Evolutionary conservation across 2,329 filamentous ascomycete genomes (phyloP).

Genomic region (Verticillium dahliae): DNA sequence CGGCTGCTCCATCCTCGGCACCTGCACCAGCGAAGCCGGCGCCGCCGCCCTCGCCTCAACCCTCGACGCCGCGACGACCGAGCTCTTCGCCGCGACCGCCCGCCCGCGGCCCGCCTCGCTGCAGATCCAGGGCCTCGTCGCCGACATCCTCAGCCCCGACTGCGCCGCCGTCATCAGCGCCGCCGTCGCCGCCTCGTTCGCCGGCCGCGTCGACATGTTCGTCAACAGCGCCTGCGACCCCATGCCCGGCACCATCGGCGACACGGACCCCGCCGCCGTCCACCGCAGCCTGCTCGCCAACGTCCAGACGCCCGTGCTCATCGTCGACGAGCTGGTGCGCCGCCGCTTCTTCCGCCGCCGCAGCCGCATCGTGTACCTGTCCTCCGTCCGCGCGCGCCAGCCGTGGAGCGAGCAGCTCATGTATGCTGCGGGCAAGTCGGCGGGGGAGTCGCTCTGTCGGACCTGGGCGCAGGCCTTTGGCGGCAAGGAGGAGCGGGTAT

Average conservation of each 20-base stretch:
- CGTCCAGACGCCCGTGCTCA: conserved; percentile 24
- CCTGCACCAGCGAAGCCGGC: conserved; percentile 16
- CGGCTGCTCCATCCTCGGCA: conserved; percentile 23
- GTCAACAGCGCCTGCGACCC: conserved; percentile 23
- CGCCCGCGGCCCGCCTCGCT: conserved; percentile 8
- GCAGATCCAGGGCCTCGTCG: conserved; percentile 19
- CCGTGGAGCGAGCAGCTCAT: conserved; percentile 26
- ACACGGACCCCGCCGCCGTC: conserved; percentile 18
- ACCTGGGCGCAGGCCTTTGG: conserved; percentile 28
- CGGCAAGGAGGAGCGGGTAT: conserved; percentile 21
- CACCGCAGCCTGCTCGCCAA: conserved; percentile 25
- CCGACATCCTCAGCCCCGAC: conserved; percentile 20
- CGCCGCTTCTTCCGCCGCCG: conserved; percentile 20
- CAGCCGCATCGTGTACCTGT: conserved; percentile 28
- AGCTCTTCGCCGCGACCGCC: conserved; percentile 10
- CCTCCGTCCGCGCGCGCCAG: conserved; percentile 21
- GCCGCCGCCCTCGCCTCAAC: conserved; percentile 12
- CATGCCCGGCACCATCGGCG: conserved; percentile 19
- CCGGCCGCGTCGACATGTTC: conserved; percentile 23
- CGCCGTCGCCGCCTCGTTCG: conserved; percentile 14
- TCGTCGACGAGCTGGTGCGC: conserved; percentile 26
- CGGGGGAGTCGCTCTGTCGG: conserved; percentile 26
- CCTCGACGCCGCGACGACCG: conserved; percentile 15
- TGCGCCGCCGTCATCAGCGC: conserved; percentile 20
- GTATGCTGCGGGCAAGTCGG: conserved; percentile 25